Base-by-base conservation (phyloP, 2,329 filamentous ascomycete genomes). In the Aspergillus felis region DNA sequence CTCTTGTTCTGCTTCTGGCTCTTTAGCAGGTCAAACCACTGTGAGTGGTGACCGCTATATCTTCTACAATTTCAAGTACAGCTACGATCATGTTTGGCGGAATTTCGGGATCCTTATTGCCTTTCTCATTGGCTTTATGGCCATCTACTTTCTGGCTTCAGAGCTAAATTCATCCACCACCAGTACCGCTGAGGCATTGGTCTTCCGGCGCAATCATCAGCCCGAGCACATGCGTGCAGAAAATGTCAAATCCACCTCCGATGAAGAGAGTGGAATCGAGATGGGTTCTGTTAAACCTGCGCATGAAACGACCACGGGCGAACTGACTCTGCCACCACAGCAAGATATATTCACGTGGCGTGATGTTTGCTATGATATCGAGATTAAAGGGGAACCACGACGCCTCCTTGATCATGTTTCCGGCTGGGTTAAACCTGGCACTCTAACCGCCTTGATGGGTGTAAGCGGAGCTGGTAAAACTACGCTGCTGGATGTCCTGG, bases 401-500 rank as follows among this genome's bases (percentile, higher is more conserved):
- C 84, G 87, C 38, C 87, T 96, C 61, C 79, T 96, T 60, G 87
- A 96, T 65, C 79, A 93, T 61, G 89, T 96, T 17, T 88, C 93
- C 64, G 92, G 92, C 29, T 96, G 91, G 90, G 91, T 96, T 55
- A 93, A 95, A 74, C 92, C 92, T 3, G 92, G 92, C 57, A 96
- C 90, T 4, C 70, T 96, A 51, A 96, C 91, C 1, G 92, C 91
- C 9, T 80, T 96, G 2, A 96, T 96, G 91, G 90, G 91, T 74
- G 90, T 92, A 4, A 92, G 88, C 28, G 91, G 92, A 57, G 92
- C 92, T 9, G 92, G 92, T 47, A 96, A 96, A 73, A 96, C 92
- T 0, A 96, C 92, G 0, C 82, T 97, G 14, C 80, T 97, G 4
- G 90, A 96, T 72, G 89, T 90, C 27, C 79, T 97, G 61, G 92